Percentiles rank a stretch among this genome's conserved stretches.
Conservation (phyloP, 768 basidiomycete genomes). For the Kwoniella heveanensis region DNA sequence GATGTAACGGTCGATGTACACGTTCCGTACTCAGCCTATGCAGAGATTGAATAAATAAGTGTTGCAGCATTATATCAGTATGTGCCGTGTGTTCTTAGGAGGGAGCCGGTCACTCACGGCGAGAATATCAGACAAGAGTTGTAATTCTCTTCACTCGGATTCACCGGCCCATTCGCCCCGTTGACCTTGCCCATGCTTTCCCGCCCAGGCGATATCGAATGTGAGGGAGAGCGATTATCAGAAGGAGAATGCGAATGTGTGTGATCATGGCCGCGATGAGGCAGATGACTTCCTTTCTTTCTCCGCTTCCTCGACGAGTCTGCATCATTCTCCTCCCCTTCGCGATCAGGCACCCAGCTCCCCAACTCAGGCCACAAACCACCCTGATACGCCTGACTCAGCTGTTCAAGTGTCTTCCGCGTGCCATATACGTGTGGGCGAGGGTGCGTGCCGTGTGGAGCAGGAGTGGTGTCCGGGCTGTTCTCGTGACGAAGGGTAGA, state of each 20-base stretch:
- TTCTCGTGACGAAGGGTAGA: neutral
- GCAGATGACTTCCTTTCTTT: conserved; percentile 8
- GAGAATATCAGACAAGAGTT: conserved; percentile 32
- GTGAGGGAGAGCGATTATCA: neutral
- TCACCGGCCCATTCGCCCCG: conserved; percentile 4
- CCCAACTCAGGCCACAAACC: conserved; percentile 54
- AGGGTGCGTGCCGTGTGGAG: conserved; percentile 4
- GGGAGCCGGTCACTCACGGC: conserved; percentile 40
- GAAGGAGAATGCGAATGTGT: neutral
- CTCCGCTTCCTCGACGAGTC: neutral
- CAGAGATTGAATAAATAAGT: neutral
- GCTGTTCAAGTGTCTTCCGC: conserved; percentile 34
- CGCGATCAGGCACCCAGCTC: conserved; percentile 36
- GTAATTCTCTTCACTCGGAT: conserved; percentile 13
- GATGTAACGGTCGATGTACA: conserved; percentile 29
- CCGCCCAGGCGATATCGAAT: neutral
- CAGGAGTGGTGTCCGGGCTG: conserved; percentile 1
- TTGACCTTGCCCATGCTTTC: conserved; percentile 9
- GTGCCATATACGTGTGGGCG: conserved; percentile 44
- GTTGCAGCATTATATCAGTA: no score
- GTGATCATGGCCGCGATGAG: neutral
- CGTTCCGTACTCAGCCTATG: conserved; percentile 14
- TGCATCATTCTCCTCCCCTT: neutral
- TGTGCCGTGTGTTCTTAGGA: no score
- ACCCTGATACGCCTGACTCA: conserved; percentile 46